These are phyloP conservation scores for Cicer cuneatum DNA, from an alignment of 306 rosid genomes.

Conservation along the genomic window DNA sequence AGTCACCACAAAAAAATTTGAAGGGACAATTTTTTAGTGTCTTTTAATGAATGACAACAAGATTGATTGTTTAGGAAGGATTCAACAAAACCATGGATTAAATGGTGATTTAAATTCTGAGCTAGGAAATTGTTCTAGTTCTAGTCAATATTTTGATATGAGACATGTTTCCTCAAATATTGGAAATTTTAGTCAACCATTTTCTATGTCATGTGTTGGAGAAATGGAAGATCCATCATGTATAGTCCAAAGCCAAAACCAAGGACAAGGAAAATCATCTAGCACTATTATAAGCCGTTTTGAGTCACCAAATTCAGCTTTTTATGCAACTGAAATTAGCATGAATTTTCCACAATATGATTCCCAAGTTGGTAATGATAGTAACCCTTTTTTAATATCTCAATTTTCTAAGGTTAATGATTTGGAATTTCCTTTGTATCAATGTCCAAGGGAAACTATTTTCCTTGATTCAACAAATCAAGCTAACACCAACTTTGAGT, in stretches of 20 bases:
- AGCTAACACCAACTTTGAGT: constrained; percentile 48
- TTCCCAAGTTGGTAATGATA: constrained; percentile 41
- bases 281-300: constrained; percentile 61
- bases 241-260: constrained; percentile 33
- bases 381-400: constrained; percentile 41
- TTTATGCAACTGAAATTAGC: constrained; percentile 69
- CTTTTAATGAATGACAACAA: constrained; percentile 61
- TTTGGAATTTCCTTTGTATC: constrained; percentile 60
- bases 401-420: constrained; percentile 45
- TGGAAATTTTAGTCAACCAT: constrained; percentile 54
- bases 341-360: constrained; percentile 76
- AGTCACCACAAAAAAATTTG: constrained; percentile 21
- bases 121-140: constrained; percentile 43
- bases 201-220: constrained; percentile 4
- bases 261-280: constrained; percentile 42
- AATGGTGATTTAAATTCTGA: constrained; percentile 50
- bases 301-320: constrained; percentile 73
- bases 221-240: constrained; percentile 45
- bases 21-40: not conserved
- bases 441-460: constrained; percentile 48
- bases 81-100: constrained; percentile 52
- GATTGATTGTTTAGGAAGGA: constrained; percentile 55
- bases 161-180: constrained; percentile 55
- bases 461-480: constrained; percentile 53
- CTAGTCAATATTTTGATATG: constrained; percentile 49